phyloP scores from a whole-genome alignment of 176 grass and related monocot species.

The Raddia distichophylla region DNA sequence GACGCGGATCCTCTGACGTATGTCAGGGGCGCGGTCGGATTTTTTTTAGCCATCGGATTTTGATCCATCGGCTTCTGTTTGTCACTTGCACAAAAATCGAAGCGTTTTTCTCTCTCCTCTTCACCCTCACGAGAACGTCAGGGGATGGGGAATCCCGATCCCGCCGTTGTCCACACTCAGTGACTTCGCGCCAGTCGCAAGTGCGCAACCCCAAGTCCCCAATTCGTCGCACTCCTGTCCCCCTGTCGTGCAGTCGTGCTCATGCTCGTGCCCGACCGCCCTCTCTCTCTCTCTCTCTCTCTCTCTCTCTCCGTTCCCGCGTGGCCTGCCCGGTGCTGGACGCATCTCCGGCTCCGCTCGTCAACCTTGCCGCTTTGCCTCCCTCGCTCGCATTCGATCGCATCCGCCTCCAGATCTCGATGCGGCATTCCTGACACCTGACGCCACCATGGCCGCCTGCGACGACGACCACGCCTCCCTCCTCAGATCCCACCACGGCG shows the following conservation, averaged over 20 bases:
- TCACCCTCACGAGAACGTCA: no score
- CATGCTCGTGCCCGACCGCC: not conserved
- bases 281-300: not conserved
- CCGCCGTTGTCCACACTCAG: not conserved
- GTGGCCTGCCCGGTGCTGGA: constrained; percentile 27
- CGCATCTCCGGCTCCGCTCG: not conserved
- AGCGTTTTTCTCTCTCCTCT: no score
- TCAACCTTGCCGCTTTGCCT: constrained; percentile 46
- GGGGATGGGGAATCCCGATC: no score
- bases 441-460: constrained; percentile 26
- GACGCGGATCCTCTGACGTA: no score
- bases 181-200: not conserved
- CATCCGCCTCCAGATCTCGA: constrained; percentile 51
- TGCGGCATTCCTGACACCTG: constrained; percentile 31
- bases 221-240: not conserved
- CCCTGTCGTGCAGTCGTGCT: not conserved
- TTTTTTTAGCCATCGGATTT: no score
- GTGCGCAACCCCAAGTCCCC: not conserved
- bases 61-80: no score
- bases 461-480: constrained; percentile 48
- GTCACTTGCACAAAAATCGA: no score
- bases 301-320: not conserved
- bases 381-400: constrained; percentile 10
- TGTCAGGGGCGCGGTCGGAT: no score
- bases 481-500: constrained; percentile 38